Evolutionary conservation across 177 flowering plant genomes (phyloP), one percentile per base, ranked within the genome.

Genomic region (Vitis hybrid): DNA sequence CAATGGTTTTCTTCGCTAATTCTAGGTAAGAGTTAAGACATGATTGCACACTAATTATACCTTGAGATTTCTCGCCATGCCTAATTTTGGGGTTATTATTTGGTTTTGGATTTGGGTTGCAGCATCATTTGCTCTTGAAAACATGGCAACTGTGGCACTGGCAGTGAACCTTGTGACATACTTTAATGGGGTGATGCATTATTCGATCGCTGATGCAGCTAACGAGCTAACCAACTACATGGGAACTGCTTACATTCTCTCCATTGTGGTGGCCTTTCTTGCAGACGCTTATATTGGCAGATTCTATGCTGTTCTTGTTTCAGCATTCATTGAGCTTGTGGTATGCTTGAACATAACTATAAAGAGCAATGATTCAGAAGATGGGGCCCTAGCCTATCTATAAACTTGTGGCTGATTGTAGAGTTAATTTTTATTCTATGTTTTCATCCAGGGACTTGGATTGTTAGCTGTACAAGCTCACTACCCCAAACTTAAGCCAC

Each of bases 381-480:
- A 35, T 35, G 27, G 27, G 3, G 27, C 27, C 27, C 27, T 24
- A 24, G 27, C 27, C 27, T 24, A 24, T 24, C 27, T 24, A 24
- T 2, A 24, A 24, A 24, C 27, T 24, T 24, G 27, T 24, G 27
- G 27, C 27, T 24, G 46, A 35, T 35, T 35, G 6, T 35, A 0
- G 8, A 35, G 46, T 35, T 35, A 35, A 35, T 35, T 35, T 35
- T 4, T 7, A 35, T 35, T 7, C 6, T 35, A 35, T 7, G 1
- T 35, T 1, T 35, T 35, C 46, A 35, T 35, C 46, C 46, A 88
- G 94, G 94, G 90, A 69, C 63, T 84, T 18, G 85, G 65, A 52
- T 18, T 90, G 69, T 75, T 86, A 61, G 66, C 91, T 10, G 11
- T 86, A 8, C 95, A 90, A 82, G 92, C 95, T 66, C 95, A 85